Conservation (phyloP, 306 rosid genomes). For the Prunus dulcis region DNA sequence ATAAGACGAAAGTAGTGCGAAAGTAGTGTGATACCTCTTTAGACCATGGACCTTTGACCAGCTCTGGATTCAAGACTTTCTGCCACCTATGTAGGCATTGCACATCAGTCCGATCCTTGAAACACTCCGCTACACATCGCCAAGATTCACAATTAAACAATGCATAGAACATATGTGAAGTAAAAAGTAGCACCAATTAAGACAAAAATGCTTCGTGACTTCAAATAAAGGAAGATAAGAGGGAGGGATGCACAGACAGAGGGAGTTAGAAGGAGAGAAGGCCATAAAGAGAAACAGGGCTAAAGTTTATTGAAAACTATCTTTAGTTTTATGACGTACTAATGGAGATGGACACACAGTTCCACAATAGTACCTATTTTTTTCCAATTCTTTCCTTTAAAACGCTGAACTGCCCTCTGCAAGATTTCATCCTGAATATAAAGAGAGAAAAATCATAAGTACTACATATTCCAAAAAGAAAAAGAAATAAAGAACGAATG, state of each 20-base stretch:
- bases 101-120: slow-evolving; percentile 95
- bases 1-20: slow-evolving; percentile 9
- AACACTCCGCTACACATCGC: slow-evolving; percentile 73
- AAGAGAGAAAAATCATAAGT: slow-evolving; percentile 27
- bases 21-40: slow-evolving; percentile 64
- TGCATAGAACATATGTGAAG: slow-evolving; percentile 9
- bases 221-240: neutral
- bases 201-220: neutral
- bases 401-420: slow-evolving; percentile 80
- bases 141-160: slow-evolving; percentile 30
- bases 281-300: neutral
- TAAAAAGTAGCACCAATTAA: slow-evolving; percentile 17
- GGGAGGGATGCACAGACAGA: neutral
- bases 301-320: neutral
- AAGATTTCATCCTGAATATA: slow-evolving; percentile 70
- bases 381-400: slow-evolving; percentile 96
- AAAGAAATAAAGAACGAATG: neutral
- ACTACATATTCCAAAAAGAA: neutral
- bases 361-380: slow-evolving; percentile 68
- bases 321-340: neutral
- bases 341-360: neutral
- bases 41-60: slow-evolving; percentile 99
- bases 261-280: neutral
- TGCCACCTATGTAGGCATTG: slow-evolving; percentile 99
- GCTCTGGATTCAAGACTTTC: slow-evolving; percentile 96